phyloP scores from a whole-genome alignment of 208 protist species.

The Endotrypanum monterogeii region DNA sequence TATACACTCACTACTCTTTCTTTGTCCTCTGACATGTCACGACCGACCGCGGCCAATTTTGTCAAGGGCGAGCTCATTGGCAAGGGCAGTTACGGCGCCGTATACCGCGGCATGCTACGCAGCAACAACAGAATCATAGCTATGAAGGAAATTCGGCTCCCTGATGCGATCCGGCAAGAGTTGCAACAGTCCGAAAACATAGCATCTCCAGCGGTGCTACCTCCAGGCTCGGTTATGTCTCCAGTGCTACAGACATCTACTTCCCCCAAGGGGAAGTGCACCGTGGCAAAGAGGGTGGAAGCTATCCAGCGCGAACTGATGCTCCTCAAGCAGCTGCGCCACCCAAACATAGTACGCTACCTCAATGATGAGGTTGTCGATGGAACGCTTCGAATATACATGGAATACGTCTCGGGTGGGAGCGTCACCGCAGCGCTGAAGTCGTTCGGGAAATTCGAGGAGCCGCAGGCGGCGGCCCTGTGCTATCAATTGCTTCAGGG shows the following conservation, averaged over 20 bases:
- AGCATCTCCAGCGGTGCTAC: neutral
- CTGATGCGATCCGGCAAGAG: conserved; percentile 15
- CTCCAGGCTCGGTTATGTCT: neutral
- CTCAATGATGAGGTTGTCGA: conserved; percentile 80
- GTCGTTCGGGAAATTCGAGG: conserved; percentile 78
- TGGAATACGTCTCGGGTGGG: conserved; percentile 92
- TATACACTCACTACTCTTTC: neutral
- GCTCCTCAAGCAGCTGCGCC: conserved; percentile 78
- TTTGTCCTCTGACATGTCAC: neutral
- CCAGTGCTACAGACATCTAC: neutral
- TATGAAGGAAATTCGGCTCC: conserved; percentile 86
- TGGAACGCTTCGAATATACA: conserved; percentile 85
- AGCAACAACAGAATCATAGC: conserved; percentile 88
- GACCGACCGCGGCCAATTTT: conserved; percentile 48
- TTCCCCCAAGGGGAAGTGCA: neutral
- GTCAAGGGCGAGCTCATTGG: conserved; percentile 80
- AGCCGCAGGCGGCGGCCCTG: conserved; percentile 73
- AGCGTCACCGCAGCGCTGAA: conserved; percentile 82
- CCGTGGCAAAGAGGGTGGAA: conserved; percentile 30
- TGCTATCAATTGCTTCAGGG: conserved; percentile 84
- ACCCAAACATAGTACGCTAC: conserved; percentile 92
- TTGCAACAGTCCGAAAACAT: neutral
- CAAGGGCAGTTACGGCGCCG: conserved; percentile 85
- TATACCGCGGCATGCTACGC: conserved; percentile 86
- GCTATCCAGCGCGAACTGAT: conserved; percentile 71